Conservation (phyloP, 1,284 basidiomycete genomes). For the Xanthoconium separans region DNA sequence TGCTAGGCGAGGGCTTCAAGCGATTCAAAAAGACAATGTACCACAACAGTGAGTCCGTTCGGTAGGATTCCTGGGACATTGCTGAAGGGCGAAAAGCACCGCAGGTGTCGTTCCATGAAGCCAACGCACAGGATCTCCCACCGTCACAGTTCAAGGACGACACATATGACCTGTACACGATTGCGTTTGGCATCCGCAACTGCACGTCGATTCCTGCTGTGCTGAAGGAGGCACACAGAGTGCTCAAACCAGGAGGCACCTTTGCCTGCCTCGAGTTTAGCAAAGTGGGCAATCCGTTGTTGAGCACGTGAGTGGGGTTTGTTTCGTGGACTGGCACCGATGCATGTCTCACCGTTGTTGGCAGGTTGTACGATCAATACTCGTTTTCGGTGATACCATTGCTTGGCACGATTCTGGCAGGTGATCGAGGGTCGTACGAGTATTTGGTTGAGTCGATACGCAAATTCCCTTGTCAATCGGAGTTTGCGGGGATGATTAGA, state of each 20-base stretch:
- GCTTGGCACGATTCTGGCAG: constrained; percentile 93
- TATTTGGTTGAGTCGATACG: constrained; percentile 98
- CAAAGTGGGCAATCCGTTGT: constrained; percentile 85
- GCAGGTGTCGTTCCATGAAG: constrained; percentile 91
- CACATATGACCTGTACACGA: constrained; percentile 95
- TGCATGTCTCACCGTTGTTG: constrained; percentile 10
- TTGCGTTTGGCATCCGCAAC: constrained; percentile 98
- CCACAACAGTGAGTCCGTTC: constrained; percentile 77
- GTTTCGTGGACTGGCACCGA: background rate
- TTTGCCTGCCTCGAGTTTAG: constrained; percentile 98
- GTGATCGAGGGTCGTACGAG: constrained; percentile 94
- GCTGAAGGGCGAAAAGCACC: constrained; percentile 59
- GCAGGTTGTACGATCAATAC: constrained; percentile 90
- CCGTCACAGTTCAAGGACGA: constrained; percentile 69
- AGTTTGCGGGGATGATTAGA: constrained; percentile 89
- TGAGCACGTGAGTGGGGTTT: constrained; percentile 77
- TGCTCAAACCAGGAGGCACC: constrained; percentile 94
- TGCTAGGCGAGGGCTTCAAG: constrained; percentile 92
- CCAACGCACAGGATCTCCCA: constrained; percentile 87
- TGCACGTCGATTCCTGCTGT: constrained; percentile 93
- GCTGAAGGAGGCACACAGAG: constrained; percentile 87
- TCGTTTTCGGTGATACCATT: constrained; percentile 96
- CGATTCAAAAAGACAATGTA: constrained; percentile 96
- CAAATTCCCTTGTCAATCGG: constrained; percentile 86
- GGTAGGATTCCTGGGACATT: background rate